Evolutionary conservation across 805 yeast species (phyloP), one percentile per base, ranked within the genome.

Genomic region (Starmerella vaccinii): DNA sequence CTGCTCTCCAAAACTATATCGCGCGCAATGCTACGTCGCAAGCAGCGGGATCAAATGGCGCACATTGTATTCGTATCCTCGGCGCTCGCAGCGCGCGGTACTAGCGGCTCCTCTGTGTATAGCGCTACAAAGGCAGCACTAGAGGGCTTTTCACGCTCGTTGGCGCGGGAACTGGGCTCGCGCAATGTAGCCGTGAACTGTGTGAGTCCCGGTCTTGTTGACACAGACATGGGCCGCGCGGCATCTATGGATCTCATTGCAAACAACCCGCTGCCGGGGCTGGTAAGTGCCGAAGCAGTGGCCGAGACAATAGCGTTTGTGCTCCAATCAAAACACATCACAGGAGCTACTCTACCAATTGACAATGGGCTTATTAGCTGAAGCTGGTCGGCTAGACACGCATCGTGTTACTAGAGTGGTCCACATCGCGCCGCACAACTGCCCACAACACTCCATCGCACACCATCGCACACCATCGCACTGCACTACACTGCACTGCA

Each of bases 101-200:
- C 46, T 12, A 44, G 61, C 4, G 94, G 94, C 1, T 73, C 87
- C 0, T 55, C 78, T 0, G 80, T 80, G 0, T 86, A 86, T 58
- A 68, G 82, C 0, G 84, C 88, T 0, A 69, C 82, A 48, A 86
- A 86, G 61, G 80, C 82, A 0, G 95, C 87, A 0, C 59, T 86
- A 3, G 65, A 75, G 44, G 82, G 82, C 3, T 78, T 85, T 57
- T 75, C 87, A 0, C 65, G 69, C 41, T 63, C 81, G 0, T 61
- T 84, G 30, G 82, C 89, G 0, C 57, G 63, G 0, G 95, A 86
- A 57, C 61, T 82, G 52, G 73, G 72, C 13, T 65, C 77, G 0
- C 63, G 67, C 32, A 70, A 70, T 9, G 71, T 86, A 2, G 64
- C 85, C 34, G 81, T 81, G 39, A 84, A 84, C 62, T 70, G 82